Evolutionary conservation across 441 rosid genomes (phyloP), one percentile per base, ranked within the genome.

Genomic region (Flueggea neowawraea): DNA sequence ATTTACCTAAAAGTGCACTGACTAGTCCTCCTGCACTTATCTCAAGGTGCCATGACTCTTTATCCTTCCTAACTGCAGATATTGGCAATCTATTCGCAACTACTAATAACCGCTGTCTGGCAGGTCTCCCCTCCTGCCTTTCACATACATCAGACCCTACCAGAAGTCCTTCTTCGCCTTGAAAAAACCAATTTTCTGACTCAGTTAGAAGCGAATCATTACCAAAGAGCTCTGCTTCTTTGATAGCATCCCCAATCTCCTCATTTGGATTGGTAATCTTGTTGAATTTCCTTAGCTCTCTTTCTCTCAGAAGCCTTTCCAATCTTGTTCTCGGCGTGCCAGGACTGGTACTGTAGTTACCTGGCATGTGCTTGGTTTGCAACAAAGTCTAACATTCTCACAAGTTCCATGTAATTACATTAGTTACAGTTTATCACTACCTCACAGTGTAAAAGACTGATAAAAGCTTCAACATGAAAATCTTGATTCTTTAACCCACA

Each of bases 51-150:
- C 96, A 89, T 2, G 82, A 69, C 59, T 81, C 82, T 50, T 73
- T 81, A 16, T 87, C 85, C 58, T 58, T 77, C 69, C 92, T 75
- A 61, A 74, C 68, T 6, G 96, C 96, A 57, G 90, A 89, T 53
- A 89, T 92, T 0, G 96, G 96, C 57, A 89, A 58, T 73, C 96
- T 78, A 58, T 89, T 89, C 67, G 96, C 90, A 62, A 89, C 96
- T 67, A 89, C 96, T 74, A 89, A 67, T 13, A 89, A 69, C 10
- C 96, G 79, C 64, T 89, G 92, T 77, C 71, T 88, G 36, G 77
- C 72, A 73, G 78, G 68, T 61, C 79, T 45, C 17, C 69, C 70
- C 17, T 79, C 88, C 58, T 55, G 75, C 71, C 69, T 69, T 39
- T 82, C 85, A 54, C 55, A 16, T 55, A 74, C 77, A 65, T 75